Conservation (phyloP, 2,329 filamentous ascomycete genomes). For the Pseudogymnoascus sp. region DNA sequence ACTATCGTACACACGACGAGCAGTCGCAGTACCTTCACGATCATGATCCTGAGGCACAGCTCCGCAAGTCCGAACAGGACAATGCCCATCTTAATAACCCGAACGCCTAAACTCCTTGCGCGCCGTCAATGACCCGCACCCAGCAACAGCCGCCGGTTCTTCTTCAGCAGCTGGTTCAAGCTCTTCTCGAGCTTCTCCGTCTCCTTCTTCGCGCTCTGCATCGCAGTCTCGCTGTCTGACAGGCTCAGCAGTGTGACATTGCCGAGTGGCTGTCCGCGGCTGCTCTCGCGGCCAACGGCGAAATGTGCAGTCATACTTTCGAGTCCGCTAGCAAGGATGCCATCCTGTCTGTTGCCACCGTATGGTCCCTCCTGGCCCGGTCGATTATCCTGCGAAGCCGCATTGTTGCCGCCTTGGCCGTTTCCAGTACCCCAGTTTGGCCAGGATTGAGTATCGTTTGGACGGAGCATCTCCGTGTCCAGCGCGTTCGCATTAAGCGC, state of each 20-base stretch:
- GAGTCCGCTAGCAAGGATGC: slow-evolving; percentile 24
- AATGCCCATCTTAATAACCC: slow-evolving; percentile 9
- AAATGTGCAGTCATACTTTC: slow-evolving; percentile 29
- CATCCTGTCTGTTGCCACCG: slow-evolving; percentile 18
- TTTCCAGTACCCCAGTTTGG: slow-evolving; percentile 21
- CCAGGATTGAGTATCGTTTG: slow-evolving; percentile 22
- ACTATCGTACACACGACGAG: slow-evolving; percentile 8
- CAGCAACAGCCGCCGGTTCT: slow-evolving; percentile 49
- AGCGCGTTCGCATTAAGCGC: slow-evolving; percentile 28
- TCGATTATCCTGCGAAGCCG: slow-evolving; percentile 4
- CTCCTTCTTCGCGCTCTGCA: slow-evolving; percentile 46
- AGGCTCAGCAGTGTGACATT: slow-evolving; percentile 48
- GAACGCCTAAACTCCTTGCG: slow-evolving; percentile 13
- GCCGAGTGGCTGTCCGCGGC: slow-evolving; percentile 23
- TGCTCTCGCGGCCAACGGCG: slow-evolving; percentile 23
- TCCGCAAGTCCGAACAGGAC: slow-evolving; percentile 9
- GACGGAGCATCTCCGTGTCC: slow-evolving; percentile 24
- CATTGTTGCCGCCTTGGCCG: slow-evolving; percentile 12
- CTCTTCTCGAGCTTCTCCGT: slow-evolving; percentile 56
- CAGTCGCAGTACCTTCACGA: not conserved
- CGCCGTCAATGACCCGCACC: slow-evolving; percentile 28
- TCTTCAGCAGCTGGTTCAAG: slow-evolving; percentile 51
- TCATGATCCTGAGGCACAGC: slow-evolving; percentile 10
- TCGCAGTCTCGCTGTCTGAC: slow-evolving; percentile 54
- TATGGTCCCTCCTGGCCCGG: slow-evolving; percentile 17